A percentile compares a stretch with the other conserved stretches of the same genome.
Evolutionary conservation across 768 basidiomycete genomes (phyloP).

Genomic region (Panellus pusillus): DNA sequence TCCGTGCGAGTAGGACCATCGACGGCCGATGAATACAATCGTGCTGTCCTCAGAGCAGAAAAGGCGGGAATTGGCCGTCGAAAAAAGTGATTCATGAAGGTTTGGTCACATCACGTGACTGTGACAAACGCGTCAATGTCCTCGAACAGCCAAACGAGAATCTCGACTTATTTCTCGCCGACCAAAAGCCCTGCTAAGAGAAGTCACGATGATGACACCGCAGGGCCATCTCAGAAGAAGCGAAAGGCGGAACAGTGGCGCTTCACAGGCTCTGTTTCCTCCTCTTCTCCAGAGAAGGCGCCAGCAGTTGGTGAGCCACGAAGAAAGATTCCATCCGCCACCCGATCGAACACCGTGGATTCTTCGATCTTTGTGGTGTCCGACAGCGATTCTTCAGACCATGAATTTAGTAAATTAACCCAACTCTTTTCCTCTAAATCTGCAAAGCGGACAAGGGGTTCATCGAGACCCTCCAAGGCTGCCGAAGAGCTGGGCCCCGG

Average conservation of each 20-base stretch:
- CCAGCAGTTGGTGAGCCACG: too few relatives aligned
- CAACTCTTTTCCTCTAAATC: conserved; percentile 44
- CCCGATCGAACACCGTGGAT: conserved; percentile 7
- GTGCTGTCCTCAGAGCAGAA: conserved; percentile 1
- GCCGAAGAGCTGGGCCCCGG: conserved; percentile 58
- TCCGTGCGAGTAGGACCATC: conserved; percentile 54
- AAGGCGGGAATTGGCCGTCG: neutral
- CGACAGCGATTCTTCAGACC: conserved; percentile 46
- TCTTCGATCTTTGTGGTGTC: conserved; percentile 24
- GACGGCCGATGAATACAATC: conserved; percentile 28
- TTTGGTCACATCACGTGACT: neutral
- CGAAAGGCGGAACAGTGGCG: conserved; percentile 42
- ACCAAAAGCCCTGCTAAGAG: conserved; percentile 11
- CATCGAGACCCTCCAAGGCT: conserved; percentile 33
- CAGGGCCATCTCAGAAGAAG: conserved; percentile 32
- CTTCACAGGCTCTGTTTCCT: conserved; percentile 29
- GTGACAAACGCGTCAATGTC: neutral
- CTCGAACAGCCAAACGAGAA: conserved; percentile 31
- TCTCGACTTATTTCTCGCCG: conserved; percentile 45
- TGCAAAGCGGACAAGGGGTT: conserved; percentile 36
- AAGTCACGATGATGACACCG: conserved; percentile 19
- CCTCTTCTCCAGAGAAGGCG: conserved; percentile 17
- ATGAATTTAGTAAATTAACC: conserved; percentile 46
- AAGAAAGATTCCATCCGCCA: neutral
- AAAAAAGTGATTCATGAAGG: neutral